Conservation (phyloP, 75 land plant species). For the Pinus albicaulis region DNA sequence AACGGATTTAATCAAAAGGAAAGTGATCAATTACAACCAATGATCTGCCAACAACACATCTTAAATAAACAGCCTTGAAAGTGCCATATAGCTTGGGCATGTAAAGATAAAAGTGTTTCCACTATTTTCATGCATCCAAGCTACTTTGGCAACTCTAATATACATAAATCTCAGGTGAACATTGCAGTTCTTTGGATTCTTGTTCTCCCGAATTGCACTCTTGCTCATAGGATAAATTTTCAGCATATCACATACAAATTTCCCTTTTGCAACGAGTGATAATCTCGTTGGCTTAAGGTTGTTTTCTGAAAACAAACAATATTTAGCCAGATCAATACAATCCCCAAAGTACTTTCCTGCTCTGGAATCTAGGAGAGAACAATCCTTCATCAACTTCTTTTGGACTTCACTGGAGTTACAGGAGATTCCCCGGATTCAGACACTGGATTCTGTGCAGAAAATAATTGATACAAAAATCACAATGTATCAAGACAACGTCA, state of each 20-base stretch:
- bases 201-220: background rate
- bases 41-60: background rate
- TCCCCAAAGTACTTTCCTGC: background rate
- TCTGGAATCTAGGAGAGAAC: background rate
- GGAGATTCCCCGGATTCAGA: conserved; percentile 7
- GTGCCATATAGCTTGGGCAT: background rate
- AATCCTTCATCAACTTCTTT: background rate
- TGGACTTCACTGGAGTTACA: background rate
- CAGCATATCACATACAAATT: background rate
- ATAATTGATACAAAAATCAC: background rate
- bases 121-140: background rate
- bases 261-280: background rate
- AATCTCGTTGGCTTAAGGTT: too few relatives aligned
- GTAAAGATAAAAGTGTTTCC: background rate
- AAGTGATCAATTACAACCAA: background rate
- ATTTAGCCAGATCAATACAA: background rate
- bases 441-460: conserved; percentile 2
- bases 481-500: background rate
- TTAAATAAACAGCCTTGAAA: background rate
- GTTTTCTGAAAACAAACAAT: too few relatives aligned
- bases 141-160: background rate
- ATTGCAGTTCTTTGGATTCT: background rate
- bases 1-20: too few relatives aligned
- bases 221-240: background rate
- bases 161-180: background rate